Evolutionary conservation across 2,329 filamentous ascomycete species (phyloP), one percentile per base, ranked within the genome.

Genomic region (Leptographium wingfieldii): DNA sequence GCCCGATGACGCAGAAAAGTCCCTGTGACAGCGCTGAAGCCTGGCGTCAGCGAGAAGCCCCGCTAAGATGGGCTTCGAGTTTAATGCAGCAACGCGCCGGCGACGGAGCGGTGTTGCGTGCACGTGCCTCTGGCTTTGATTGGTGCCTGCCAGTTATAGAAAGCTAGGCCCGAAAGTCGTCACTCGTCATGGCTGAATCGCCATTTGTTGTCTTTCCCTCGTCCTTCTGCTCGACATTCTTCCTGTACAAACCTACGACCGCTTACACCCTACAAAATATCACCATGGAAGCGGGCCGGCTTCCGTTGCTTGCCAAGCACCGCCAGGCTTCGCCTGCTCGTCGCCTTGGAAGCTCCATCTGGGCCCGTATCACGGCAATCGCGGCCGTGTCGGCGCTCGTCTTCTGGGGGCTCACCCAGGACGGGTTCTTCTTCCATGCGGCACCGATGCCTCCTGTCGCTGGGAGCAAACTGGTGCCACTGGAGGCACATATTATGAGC

Each of bases 401-500:
- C 11, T 19, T 46, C 11, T 16, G 40, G 16, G 22, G 35, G 5
- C 4, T 29, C 25, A 25, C 7, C 22, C n/a, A 12, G 14, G 2
- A 10, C 16, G 25, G 11, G 1, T 14, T 12, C 7, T 12, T 48
- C 55, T 27, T 43, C 27, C 29, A 22, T 9, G 27, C 55, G 54
- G 43, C 59, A 60, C 19, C 61, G 65, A 33, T 38, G 25, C 58
- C 60, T 60, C 5, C 46, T 59, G 5, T 40, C 57, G 6, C 31
- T 59, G 48, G 54, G 31, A 56, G 64, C 57, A 63, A 63, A 53
- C 73, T 77, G 61, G 87, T 97, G 5, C 88, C 90, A 4, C 74
- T 99, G 2, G 94, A 99, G 71, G 89, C 90, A 60, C 92, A 97
- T 72, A 94, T 97, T 67, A 99, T 97, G 86, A 89, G 85, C 74